Conservation (phyloP, 2,329 filamentous ascomycete species). For the Aureobasidium zeae region DNA sequence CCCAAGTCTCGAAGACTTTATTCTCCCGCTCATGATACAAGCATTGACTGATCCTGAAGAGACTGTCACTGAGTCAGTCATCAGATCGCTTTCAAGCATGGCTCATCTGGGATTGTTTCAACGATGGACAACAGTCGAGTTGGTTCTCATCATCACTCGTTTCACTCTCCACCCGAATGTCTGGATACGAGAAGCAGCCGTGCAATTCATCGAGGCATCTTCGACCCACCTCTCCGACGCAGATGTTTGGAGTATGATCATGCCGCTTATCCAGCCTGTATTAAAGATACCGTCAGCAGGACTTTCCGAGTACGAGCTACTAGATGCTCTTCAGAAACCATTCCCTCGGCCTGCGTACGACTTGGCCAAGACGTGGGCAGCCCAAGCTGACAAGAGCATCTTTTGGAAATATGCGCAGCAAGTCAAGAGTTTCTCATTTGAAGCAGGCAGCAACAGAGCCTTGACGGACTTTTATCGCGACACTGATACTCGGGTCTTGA, state of each 20-base stretch:
- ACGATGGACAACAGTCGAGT: constrained; percentile 73
- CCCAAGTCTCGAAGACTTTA: constrained; percentile 85
- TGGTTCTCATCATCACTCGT: constrained; percentile 71
- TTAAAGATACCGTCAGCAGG: constrained; percentile 63
- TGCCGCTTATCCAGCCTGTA: constrained; percentile 72
- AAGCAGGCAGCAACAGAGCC: constrained; percentile 15
- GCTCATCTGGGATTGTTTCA: constrained; percentile 82
- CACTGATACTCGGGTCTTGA: constrained; percentile 46
- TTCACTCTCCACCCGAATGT: constrained; percentile 91
- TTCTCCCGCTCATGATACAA: constrained; percentile 90
- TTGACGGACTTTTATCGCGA: constrained; percentile 21
- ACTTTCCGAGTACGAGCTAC: constrained; percentile 62
- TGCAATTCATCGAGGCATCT: constrained; percentile 70
- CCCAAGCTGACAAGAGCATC: constrained; percentile 65
- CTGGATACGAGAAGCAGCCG: constrained; percentile 87
- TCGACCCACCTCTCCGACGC: constrained; percentile 67
- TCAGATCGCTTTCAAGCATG: constrained; percentile 81
- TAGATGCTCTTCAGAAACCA: constrained; percentile 77
- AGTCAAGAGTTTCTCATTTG: constrained; percentile 58
- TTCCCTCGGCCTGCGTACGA: constrained; percentile 74
- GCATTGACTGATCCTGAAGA: constrained; percentile 89
- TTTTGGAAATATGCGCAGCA: constrained; percentile 79
- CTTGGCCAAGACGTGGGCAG: constrained; percentile 75
- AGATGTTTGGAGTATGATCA: constrained; percentile 72
- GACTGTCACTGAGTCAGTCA: constrained; percentile 81